These are phyloP conservation scores for Penicillium coprophilum DNA, from an alignment of 495 filamentous ascomycete species.

Conservation along the genomic window DNA sequence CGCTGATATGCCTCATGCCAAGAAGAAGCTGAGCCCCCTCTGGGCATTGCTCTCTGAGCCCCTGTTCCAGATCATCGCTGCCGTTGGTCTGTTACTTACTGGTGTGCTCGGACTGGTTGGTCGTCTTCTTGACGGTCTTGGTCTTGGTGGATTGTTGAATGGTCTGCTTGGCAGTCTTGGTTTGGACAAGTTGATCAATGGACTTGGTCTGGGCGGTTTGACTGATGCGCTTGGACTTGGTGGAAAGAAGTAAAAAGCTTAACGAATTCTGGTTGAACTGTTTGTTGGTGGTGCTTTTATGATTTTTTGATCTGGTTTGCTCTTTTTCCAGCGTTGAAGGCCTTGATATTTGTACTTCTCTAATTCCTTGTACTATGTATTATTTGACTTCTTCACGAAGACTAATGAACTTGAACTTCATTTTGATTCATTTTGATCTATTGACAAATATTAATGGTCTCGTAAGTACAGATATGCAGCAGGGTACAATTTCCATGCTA, in stretches of 20 bases:
- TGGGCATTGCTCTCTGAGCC: slow-evolving; percentile 81
- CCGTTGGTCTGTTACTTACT: slow-evolving; percentile 77
- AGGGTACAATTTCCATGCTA: slow-evolving; percentile 3
- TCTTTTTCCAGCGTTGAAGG: slow-evolving; percentile 1
- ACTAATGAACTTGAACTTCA: slow-evolving; percentile 5
- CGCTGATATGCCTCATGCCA: slow-evolving; percentile 86
- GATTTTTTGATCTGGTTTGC: background rate
- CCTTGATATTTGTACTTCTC: background rate
- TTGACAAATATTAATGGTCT: slow-evolving; percentile 16
- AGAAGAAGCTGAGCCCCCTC: slow-evolving; percentile 89
- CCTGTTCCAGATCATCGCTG: slow-evolving; percentile 89
- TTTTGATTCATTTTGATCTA: slow-evolving; percentile 6
- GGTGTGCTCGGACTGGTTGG: slow-evolving; percentile 85
- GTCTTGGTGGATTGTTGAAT: slow-evolving; percentile 76
- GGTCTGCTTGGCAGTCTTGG: slow-evolving; percentile 79
- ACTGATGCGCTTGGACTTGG: slow-evolving; percentile 54
- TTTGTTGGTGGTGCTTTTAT: slow-evolving; percentile 1
- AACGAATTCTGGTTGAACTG: background rate
- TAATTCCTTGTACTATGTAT: slow-evolving; percentile 6
- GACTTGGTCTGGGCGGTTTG: slow-evolving; percentile 67
- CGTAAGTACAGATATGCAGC: slow-evolving; percentile 13
- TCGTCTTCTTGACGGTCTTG: slow-evolving; percentile 76
- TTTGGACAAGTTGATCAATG: slow-evolving; percentile 71
- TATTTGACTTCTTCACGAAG: background rate
- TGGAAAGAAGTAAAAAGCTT: slow-evolving; percentile 28